Evolutionary conservation across 2,329 filamentous ascomycete genomes (phyloP), one percentile per base, ranked within the genome.

Genomic region (Aspergillus viridinutans): DNA sequence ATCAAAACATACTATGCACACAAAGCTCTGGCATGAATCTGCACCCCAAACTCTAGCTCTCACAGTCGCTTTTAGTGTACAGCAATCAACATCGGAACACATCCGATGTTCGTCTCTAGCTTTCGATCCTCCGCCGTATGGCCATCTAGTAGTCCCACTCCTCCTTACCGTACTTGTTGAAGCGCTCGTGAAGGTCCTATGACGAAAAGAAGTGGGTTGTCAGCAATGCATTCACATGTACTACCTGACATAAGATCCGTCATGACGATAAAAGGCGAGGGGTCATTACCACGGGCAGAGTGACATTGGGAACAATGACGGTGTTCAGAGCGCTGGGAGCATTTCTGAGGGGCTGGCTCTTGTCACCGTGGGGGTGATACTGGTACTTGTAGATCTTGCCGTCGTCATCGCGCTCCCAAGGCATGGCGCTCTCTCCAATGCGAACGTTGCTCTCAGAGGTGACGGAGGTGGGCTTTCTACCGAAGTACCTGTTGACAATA

Each of bases 151-250:
- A 74, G 64, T 75, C 72, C 63, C 70, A 97, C 67, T 91, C 92
- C 67, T 97, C 94, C 86, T 97, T 97, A 78, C 94, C 94, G 86
- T 90, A 97, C 84, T 99, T 99, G 90, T 99, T 99, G 86, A 89
- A 97, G 81, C 89, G 89, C 69, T 99, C 94, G 81, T 99, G 94
- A 64, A 97, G 85, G 70, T 88, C 84, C 90, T 95, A 69, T 57
- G 50, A 47, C 43, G 10, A 29, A 14, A 45, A 29, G 49, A 57
- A 45, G 23, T 21, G 20, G 29, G 26, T 21, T 14, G 60, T 60
- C 49, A 63, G 55, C 48, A 52, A 53, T 50, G 17, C 23, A 25
- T 42, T 26, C 38, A 28, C 42, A 25, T 25, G 32, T 17, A 38
- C 5, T 32, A 50, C 48, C 23, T 23, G 20, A 25, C 26, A 54